A percentile compares a stretch with the other conserved stretches of the same genome.
Evolutionary conservation across 176 grass and related monocot species (phyloP).

Genomic region (Musa acuminata): DNA sequence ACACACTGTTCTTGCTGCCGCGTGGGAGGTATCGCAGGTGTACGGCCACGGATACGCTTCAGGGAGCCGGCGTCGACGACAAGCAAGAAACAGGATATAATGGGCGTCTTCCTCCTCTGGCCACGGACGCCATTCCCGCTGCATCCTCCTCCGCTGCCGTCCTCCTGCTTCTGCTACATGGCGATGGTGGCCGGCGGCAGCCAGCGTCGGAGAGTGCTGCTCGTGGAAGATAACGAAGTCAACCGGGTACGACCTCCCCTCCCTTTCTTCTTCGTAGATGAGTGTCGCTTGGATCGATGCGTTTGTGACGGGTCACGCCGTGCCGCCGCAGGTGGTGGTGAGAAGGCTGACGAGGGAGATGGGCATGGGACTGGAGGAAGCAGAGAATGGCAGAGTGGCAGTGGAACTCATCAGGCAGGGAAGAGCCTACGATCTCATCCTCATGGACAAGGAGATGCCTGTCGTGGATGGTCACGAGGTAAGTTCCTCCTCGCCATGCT

Average conservation of each 20-base stretch:
- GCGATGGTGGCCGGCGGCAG: neutral
- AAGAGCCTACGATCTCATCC: constrained; percentile 37
- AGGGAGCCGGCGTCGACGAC: neutral
- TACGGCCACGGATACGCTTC: neutral
- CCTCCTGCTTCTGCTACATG: neutral
- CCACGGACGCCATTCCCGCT: neutral
- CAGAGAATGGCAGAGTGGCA: constrained; percentile 13
- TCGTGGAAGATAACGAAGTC: constrained; percentile 47
- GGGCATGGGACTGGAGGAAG: constrained; percentile 22
- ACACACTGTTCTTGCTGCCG: neutral
- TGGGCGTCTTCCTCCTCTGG: neutral
- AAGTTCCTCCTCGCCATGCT: neutral
- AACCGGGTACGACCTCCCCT: constrained; percentile 10
- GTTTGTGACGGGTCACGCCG: neutral
- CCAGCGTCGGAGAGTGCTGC: constrained; percentile 19
- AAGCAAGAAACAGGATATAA: neutral
- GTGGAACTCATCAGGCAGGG: constrained; percentile 13
- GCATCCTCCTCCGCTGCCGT: neutral
- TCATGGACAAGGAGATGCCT: constrained; percentile 55
- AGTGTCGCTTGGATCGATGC: too few relatives aligned
- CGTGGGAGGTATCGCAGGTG: neutral
- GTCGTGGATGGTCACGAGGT: constrained; percentile 67
- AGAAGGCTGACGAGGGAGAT: constrained; percentile 26
- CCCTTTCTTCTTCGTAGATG: neutral
- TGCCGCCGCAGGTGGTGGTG: constrained; percentile 30